Conservation (phyloP, 164 flowering plant genomes). For the Dillenia suffruticosa region DNA sequence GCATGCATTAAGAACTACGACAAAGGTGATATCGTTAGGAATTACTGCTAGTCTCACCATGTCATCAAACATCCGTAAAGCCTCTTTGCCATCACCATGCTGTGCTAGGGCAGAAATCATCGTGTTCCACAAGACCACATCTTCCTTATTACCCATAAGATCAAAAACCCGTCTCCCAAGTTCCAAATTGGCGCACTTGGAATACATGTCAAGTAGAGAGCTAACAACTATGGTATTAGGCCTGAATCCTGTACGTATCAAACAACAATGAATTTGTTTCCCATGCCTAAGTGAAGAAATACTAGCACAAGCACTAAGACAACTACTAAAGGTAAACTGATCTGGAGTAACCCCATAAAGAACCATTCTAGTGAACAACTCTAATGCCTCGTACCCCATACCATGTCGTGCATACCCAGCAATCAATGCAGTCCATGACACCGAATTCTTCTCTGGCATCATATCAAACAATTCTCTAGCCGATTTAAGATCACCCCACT, state of each 20-base stretch:
- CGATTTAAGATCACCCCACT: constrained; percentile 48
- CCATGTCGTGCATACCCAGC: constrained; percentile 57
- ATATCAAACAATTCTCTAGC: constrained; percentile 49
- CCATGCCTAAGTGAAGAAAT: constrained; percentile 54
- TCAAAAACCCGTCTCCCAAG: constrained; percentile 36
- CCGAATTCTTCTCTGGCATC: constrained; percentile 68
- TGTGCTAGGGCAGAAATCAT: constrained; percentile 69
- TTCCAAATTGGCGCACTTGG: constrained; percentile 59
- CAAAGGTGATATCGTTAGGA: constrained; percentile 49
- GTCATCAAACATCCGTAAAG: constrained; percentile 34
- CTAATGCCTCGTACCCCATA: constrained; percentile 43
- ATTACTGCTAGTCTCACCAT: constrained; percentile 42
- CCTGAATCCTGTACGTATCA: constrained; percentile 38
- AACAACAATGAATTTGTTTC: constrained; percentile 59
- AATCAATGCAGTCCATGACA: constrained; percentile 78
- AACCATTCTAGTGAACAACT: constrained; percentile 49
- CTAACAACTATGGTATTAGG: constrained; percentile 65
- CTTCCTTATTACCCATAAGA: constrained; percentile 34
- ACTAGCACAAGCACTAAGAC: constrained; percentile 62
- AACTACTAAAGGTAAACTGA: constrained; percentile 68
- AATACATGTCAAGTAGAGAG: constrained; percentile 75
- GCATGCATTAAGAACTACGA: constrained; percentile 58
- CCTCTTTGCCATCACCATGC: constrained; percentile 62
- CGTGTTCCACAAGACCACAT: constrained; percentile 63
- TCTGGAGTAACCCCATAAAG: constrained; percentile 40